phyloP scores from a whole-genome alignment of 805 yeast genomes.

The Kodamaea fukazawae region DNA sequence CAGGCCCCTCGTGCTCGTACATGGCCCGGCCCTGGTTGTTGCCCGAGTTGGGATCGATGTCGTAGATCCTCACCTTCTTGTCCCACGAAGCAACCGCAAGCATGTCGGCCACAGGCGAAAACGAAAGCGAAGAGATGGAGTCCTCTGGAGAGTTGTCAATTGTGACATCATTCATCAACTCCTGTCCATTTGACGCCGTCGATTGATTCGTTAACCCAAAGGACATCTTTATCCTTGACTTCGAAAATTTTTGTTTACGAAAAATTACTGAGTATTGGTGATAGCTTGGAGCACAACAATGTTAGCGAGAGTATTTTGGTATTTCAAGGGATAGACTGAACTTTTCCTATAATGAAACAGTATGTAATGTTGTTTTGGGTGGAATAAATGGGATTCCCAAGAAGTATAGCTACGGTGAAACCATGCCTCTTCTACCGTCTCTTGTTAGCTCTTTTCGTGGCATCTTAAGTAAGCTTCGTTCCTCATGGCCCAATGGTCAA shows the following conservation, averaged over 20 bases:
- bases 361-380: no score
- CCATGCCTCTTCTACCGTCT: no score
- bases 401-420: no score
- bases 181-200: conserved; percentile 52
- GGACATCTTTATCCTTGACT: conserved; percentile 5
- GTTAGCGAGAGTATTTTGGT: no score
- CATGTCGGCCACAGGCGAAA: conserved; percentile 82
- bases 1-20: conserved; percentile 89
- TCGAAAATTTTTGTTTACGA: no score
- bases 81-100: conserved; percentile 92
- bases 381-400: no score
- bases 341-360: no score
- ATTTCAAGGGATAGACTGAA: no score
- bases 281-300: no score
- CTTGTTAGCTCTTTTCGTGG: no score
- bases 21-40: conserved; percentile 84
- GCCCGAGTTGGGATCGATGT: conserved; percentile 68
- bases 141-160: conserved; percentile 88
- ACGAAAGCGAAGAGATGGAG: conserved; percentile 76
- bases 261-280: no score
- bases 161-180: conserved; percentile 65
- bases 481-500: conserved; percentile 77
- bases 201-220: conserved; percentile 18
- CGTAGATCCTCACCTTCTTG: conserved; percentile 89
- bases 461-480: conserved; percentile 45